Conservation (phyloP, 1,139 yeast genomes). For the Pichia cactophila region DNA sequence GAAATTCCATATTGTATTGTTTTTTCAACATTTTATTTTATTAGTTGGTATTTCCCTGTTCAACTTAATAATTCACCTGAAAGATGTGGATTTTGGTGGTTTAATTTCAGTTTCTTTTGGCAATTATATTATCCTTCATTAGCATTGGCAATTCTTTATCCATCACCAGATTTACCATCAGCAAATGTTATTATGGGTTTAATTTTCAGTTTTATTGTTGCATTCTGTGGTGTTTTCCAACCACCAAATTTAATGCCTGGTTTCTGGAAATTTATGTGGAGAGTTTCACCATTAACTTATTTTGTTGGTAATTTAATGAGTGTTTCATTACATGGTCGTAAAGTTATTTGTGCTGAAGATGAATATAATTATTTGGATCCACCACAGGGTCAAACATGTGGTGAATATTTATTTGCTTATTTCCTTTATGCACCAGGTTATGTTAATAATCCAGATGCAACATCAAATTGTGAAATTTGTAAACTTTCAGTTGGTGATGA, state of each 20-base stretch:
- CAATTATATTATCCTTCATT: conserved; percentile 48
- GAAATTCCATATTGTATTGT: conserved; percentile 52
- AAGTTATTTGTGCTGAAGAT: conserved; percentile 41
- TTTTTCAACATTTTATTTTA: conserved; percentile 44
- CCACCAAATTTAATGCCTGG: conserved; percentile 51
- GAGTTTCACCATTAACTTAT: conserved; percentile 62
- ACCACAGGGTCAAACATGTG: conserved; percentile 50
- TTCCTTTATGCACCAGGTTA: conserved; percentile 41
- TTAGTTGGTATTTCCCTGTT: conserved; percentile 51
- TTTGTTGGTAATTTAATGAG: conserved; percentile 50
- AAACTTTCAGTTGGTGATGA: conserved; percentile 45
- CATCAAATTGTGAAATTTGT: conserved; percentile 53
- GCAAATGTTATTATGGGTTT: conserved; percentile 51
- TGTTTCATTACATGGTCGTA: conserved; percentile 43
- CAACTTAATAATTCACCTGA: conserved; percentile 36
- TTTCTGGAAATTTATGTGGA: conserved; percentile 65
- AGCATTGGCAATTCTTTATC: conserved; percentile 44
- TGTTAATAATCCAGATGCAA: conserved; percentile 41
- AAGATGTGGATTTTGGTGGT: conserved; percentile 45
- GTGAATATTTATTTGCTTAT: conserved; percentile 35
- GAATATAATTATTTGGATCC: conserved; percentile 50
- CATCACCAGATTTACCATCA: conserved; percentile 53
- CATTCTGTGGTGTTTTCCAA: conserved; percentile 59
- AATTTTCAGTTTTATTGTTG: conserved; percentile 43
- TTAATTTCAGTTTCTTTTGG: conserved; percentile 45